phyloP scores from a whole-genome alignment of 768 basidiomycete species.

The Cystofilobasidium capitatum region DNA sequence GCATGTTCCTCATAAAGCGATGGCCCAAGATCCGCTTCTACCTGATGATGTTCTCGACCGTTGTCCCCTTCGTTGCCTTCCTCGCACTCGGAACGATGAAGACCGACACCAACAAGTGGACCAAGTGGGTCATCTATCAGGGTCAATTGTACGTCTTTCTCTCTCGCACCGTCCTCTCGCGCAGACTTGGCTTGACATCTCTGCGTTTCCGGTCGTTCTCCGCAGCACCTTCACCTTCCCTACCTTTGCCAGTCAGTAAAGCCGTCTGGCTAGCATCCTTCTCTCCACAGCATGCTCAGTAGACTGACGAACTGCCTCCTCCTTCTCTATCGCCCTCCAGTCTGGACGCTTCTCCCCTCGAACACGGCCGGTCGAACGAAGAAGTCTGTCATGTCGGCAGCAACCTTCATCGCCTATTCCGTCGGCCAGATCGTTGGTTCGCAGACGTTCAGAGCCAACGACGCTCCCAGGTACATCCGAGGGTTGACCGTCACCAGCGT shows the following conservation, averaged over 20 bases:
- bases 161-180: too few relatives aligned
- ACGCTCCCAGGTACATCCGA: slow-evolving; percentile 25
- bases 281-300: not conserved
- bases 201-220: too few relatives aligned
- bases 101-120: not conserved
- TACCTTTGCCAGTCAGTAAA: not conserved
- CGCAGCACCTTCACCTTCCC: not conserved
- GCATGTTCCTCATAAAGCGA: slow-evolving; percentile 21
- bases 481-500: not conserved
- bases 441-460: slow-evolving; percentile 27
- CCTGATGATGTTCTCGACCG: not conserved
- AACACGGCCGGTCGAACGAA: slow-evolving; percentile 32
- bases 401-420: not conserved
- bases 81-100: not conserved
- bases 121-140: not conserved
- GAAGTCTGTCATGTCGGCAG: slow-evolving; percentile 26
- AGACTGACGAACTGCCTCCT: too few relatives aligned
- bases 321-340: too few relatives aligned
- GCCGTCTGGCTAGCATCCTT: slow-evolving; percentile 2
- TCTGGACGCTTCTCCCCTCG: slow-evolving; percentile 30
- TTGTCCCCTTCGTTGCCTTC: not conserved
- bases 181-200: too few relatives aligned
- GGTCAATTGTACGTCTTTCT: too few relatives aligned
- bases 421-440: slow-evolving; percentile 30
- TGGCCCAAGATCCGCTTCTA: not conserved